phyloP scores from a whole-genome alignment of 2,329 filamentous ascomycete genomes.

The Zasmidium citrigriseum region DNA sequence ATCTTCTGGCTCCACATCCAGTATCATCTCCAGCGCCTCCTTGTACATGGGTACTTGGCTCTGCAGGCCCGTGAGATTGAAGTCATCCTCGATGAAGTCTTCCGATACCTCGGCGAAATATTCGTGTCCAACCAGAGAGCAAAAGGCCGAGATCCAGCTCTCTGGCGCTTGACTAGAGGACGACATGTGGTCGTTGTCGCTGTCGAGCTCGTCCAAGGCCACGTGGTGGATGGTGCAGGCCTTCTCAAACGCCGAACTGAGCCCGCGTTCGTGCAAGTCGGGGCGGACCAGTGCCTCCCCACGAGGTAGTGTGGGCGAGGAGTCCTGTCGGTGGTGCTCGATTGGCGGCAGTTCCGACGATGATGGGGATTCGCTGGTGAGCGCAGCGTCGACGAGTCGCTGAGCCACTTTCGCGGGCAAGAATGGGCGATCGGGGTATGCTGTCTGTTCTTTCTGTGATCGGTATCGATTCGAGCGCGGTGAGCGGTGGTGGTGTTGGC shows the following conservation, averaged over 20 bases:
- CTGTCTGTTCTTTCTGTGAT: background rate
- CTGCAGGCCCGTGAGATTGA: slow-evolving; percentile 94
- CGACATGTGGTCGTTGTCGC: slow-evolving; percentile 49
- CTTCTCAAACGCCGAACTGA: slow-evolving; percentile 32
- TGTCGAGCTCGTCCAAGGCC: slow-evolving; percentile 26
- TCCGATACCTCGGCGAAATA: slow-evolving; percentile 99
- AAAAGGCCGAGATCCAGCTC: slow-evolving; percentile 98
- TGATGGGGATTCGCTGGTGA: slow-evolving; percentile 8
- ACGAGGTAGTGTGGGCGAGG: slow-evolving; percentile 2
- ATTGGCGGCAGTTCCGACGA: background rate
- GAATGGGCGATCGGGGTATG: background rate
- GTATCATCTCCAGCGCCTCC: slow-evolving; percentile 97
- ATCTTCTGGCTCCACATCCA: slow-evolving; percentile 96
- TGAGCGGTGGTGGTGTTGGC: background rate
- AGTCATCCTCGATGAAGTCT: slow-evolving; percentile 99
- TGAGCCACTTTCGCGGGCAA: slow-evolving; percentile 10
- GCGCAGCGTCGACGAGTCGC: slow-evolving; percentile 6
- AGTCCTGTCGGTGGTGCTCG: background rate
- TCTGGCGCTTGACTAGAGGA: slow-evolving; percentile 65
- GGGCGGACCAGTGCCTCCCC: slow-evolving; percentile 12
- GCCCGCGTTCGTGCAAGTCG: slow-evolving; percentile 20
- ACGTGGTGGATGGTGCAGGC: slow-evolving; percentile 28
- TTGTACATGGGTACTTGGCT: slow-evolving; percentile 98
- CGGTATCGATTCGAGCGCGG: background rate
- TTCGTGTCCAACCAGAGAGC: slow-evolving; percentile 91